Percentiles rank a stretch among this genome's conserved stretches.
Conservation (phyloP, 2,329 filamentous ascomycete genomes). For the Aspergillus sclerotialis region DNA sequence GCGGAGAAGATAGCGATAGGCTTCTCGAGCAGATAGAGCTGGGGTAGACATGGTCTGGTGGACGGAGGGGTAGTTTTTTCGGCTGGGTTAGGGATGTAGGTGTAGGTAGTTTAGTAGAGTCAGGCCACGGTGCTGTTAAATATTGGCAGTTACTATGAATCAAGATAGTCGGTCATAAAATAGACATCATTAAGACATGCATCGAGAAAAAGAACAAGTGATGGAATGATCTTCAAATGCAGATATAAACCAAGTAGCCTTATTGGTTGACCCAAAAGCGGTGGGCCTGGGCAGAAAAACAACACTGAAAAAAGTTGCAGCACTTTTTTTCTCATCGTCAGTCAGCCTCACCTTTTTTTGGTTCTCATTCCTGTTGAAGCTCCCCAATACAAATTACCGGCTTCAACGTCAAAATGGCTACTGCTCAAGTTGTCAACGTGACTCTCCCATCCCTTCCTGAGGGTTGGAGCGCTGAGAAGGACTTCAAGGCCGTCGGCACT, state of each 20-base stretch:
- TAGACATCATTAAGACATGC: no score
- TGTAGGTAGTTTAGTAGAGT: no score
- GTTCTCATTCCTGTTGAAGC: conserved; percentile 3
- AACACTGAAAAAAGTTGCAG: conserved; percentile 18
- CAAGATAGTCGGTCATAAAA: no score
- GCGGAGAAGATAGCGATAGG: conserved; percentile 76
- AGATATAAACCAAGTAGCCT: no score
- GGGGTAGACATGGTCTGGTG: conserved; percentile 17
- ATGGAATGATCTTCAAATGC: no score
- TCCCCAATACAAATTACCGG: not conserved
- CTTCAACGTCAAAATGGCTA: conserved; percentile 51
- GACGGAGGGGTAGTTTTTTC: not conserved
- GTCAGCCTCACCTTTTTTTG: no score
- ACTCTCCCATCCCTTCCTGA: conserved; percentile 65
- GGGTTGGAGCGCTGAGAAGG: conserved; percentile 77
- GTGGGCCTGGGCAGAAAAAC: conserved; percentile 29
- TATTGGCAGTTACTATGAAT: no score
- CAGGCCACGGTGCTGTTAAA: no score
- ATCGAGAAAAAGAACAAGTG: no score
- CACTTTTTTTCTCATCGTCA: conserved; percentile 8
- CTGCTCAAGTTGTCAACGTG: conserved; percentile 39
- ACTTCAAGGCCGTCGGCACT: conserved; percentile 77
- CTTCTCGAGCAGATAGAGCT: conserved; percentile 58
- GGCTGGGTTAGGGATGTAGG: not conserved
- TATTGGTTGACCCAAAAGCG: no score